Conservation (phyloP, 192 early-diverging fungal genomes). For the Endogone sp. region DNA sequence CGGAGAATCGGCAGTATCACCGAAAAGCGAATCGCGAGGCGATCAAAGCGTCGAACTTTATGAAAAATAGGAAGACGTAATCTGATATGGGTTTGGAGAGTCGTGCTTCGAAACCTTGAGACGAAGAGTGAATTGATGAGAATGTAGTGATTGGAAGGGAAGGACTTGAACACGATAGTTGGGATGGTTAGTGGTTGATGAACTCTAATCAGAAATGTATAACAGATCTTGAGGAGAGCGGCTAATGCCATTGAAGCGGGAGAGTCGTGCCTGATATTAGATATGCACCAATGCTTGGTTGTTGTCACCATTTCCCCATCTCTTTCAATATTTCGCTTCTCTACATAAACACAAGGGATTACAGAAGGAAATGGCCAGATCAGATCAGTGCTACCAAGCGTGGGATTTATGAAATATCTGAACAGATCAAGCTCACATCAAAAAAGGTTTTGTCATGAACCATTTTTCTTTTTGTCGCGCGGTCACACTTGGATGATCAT, state of each 20-base stretch:
- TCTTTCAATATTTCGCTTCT: not conserved
- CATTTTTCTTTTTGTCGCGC: too few relatives aligned
- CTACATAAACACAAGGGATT: not conserved
- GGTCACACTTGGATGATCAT: too few relatives aligned
- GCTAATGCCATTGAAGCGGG: not conserved
- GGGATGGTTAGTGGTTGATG: too few relatives aligned
- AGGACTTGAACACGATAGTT: too few relatives aligned
- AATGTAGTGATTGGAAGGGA: too few relatives aligned
- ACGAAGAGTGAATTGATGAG: too few relatives aligned
- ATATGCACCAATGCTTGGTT: too few relatives aligned
- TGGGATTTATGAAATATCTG: not conserved
- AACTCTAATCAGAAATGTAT: not conserved
- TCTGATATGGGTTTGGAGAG: too few relatives aligned
- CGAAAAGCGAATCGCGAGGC: slow-evolving; percentile 52
- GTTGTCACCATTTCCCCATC: not conserved
- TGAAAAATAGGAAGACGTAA: slow-evolving; percentile 73
- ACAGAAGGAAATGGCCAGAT: too few relatives aligned
- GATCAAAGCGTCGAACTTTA: slow-evolving; percentile 73
- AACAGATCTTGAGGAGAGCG: not conserved
- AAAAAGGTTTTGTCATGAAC: too few relatives aligned
- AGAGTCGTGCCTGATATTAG: not conserved
- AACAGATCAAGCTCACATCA: not conserved
- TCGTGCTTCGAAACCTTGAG: too few relatives aligned
- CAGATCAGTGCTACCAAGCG: too few relatives aligned
- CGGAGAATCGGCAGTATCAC: slow-evolving; percentile 52